Evolutionary conservation across 257 asterid species (phyloP), one percentile per base, ranked within the genome.

Genomic region (Striga asiatica): DNA sequence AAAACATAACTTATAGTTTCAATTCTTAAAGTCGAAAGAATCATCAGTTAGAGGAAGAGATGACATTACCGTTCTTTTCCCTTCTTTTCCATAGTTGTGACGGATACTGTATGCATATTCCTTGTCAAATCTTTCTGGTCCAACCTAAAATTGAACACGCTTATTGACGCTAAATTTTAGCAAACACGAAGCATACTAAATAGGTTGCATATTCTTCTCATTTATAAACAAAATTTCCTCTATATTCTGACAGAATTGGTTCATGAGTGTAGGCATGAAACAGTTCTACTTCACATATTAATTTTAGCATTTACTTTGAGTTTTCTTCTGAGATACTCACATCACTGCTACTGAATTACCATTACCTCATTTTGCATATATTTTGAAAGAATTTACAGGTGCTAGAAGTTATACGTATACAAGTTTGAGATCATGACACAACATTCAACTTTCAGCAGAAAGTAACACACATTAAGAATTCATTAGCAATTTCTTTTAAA

Each of bases 1-100:
- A 31, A 62, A 70, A 28, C 34, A 54, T 62, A 25, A 17, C 17
- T 23, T 53, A 47, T 42, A 52, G 49, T 54, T 25, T 22, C 32
- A 41, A 48, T 51, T 34, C 50, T 60, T 13, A 43, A 14, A 31
- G 57, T 56, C 2, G 25, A 43, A 56, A 14, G 45, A 46, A 39
- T 24, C 34, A 59, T 52, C 34, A 60, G 49, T 18, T 43, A 53
- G 59, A 49, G 45, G 67, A 57, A 48, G 28, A 46, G 52, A 49
- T 56, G 52, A 72, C 5, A 67, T 75, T 77, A 92, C 99, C 68
- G 89, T 81, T 70, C 97, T 77, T 73, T 92, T 92, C 60, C 99
- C 99, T 81, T 92, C 99, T 88, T 88, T 92, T 54, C 99, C 99
- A 65, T 88, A 92, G 63, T 76, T 82, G 80, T 92, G 99, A 5